These are phyloP conservation scores for Serendipita vermifera DNA, from an alignment of 768 basidiomycete genomes.

Conservation along the genomic window DNA sequence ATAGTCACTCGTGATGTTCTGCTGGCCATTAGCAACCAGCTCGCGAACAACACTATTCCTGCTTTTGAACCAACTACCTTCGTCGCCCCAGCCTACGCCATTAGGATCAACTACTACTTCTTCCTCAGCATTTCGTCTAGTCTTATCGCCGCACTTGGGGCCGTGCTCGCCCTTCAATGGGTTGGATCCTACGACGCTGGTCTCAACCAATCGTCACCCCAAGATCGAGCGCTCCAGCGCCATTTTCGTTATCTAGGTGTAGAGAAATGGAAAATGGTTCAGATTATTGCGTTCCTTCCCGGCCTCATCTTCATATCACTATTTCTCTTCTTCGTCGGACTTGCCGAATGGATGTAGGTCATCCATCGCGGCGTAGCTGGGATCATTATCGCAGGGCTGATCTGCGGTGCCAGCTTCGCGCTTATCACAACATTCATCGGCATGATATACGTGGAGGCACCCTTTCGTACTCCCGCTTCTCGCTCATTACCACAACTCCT, in stretches of 20 bases:
- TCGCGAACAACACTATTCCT: not conserved
- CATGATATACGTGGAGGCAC: not conserved
- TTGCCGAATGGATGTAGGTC: slow-evolving; percentile 13
- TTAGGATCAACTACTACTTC: not conserved
- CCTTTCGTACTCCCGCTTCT: not conserved
- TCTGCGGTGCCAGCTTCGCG: slow-evolving; percentile 1
- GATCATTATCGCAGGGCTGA: slow-evolving; percentile 10
- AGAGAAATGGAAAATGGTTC: not conserved
- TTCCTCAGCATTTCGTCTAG: not conserved
- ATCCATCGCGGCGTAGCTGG: slow-evolving; percentile 11
- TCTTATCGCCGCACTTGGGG: not conserved
- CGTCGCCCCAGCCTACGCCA: not conserved
- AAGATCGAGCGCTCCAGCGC: not conserved
- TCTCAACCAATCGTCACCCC: not conserved
- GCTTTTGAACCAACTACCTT: not conserved
- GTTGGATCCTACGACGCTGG: not conserved
- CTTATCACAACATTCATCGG: not conserved
- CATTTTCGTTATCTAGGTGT: not conserved
- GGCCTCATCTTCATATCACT: slow-evolving; percentile 12
- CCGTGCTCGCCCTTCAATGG: not conserved
- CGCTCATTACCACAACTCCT: not conserved
- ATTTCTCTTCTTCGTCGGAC: slow-evolving; percentile 15
- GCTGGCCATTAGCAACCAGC: not conserved
- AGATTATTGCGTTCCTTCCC: slow-evolving; percentile 2
- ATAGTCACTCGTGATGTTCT: not conserved